Percentiles rank a stretch among this genome's conserved stretches.
phyloP scores from a whole-genome alignment of 176 grass and related monocot species.

The Zoysia pacifica region DNA sequence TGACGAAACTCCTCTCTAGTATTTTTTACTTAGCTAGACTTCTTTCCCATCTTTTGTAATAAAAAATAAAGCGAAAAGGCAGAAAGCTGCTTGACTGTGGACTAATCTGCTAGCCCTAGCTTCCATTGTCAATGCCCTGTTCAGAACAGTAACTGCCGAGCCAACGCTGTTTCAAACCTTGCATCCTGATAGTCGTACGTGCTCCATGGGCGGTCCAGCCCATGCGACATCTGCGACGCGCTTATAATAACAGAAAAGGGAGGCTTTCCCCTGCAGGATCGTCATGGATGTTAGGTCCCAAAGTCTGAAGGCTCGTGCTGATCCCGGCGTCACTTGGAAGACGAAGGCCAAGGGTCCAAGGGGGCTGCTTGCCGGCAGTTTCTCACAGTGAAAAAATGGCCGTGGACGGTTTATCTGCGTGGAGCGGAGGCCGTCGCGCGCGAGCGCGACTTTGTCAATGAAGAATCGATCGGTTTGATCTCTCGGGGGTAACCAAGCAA shows the following conservation, averaged over 20 bases:
- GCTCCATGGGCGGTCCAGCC: slow-evolving; percentile 40
- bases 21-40: not conserved
- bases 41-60: not conserved
- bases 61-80: not conserved
- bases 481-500: not conserved
- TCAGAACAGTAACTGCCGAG: slow-evolving; percentile 42
- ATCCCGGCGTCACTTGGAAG: slow-evolving; percentile 14
- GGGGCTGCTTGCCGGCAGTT: not conserved
- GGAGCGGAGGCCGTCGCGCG: no score
- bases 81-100: slow-evolving; percentile 35
- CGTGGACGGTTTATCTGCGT: not conserved
- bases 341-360: not conserved
- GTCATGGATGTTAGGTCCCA: slow-evolving; percentile 39
- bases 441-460: slow-evolving; percentile 49
- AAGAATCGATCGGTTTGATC: slow-evolving; percentile 34
- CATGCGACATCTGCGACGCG: slow-evolving; percentile 36
- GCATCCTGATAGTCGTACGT: slow-evolving; percentile 39
- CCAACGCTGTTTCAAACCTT: slow-evolving; percentile 22
- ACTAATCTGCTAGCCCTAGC: not conserved
- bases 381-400: no score
- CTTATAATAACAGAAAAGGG: slow-evolving; percentile 20
- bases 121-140: slow-evolving; percentile 47
- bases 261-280: slow-evolving; percentile 23
- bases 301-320: slow-evolving; percentile 32
- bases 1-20: not conserved